Conservation (phyloP, 1,284 basidiomycete species). For the Tylopilus orsonianus region DNA sequence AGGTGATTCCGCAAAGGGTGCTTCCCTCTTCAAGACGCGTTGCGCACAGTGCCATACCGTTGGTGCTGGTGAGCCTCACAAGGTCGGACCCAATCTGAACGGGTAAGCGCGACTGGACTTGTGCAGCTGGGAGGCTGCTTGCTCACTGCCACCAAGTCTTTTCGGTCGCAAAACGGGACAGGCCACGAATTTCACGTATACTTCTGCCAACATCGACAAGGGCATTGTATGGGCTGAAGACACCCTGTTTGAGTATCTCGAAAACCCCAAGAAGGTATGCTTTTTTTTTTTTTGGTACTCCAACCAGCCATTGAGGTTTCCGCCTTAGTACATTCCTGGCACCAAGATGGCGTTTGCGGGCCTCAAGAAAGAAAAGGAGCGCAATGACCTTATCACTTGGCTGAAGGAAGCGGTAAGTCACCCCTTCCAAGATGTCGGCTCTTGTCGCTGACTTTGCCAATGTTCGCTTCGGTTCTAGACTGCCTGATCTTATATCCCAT, state of each 20-base stretch:
- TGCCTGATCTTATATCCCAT: conserved; percentile 25
- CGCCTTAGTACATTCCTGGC: conserved; percentile 82
- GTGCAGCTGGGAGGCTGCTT: neutral
- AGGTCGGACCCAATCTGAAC: conserved; percentile 94
- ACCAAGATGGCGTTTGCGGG: conserved; percentile 99
- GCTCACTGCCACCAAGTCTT: conserved; percentile 40
- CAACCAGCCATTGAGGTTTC: neutral
- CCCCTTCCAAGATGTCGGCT: neutral
- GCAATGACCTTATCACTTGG: conserved; percentile 83
- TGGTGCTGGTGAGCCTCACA: conserved; percentile 79
- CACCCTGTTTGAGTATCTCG: conserved; percentile 93
- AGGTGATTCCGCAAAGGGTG: conserved; percentile 91
- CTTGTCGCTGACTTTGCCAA: neutral
- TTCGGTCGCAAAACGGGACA: conserved; percentile 92
- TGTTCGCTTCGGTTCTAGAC: conserved; percentile 14
- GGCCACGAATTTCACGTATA: conserved; percentile 88
- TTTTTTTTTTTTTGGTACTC: neutral
- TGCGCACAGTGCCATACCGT: conserved; percentile 98
- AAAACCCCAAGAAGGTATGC: conserved; percentile 93
- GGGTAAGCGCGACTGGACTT: conserved; percentile 52
- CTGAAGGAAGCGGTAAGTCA: conserved; percentile 67
- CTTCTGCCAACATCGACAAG: conserved; percentile 96
- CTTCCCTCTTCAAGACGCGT: conserved; percentile 92
- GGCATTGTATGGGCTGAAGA: conserved; percentile 82
- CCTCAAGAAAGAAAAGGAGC: conserved; percentile 96